Percentiles rank a stretch among this genome's conserved stretches.
Evolutionary conservation across 176 grass and related monocot genomes (phyloP).

Genomic region (Oryza punctata): DNA sequence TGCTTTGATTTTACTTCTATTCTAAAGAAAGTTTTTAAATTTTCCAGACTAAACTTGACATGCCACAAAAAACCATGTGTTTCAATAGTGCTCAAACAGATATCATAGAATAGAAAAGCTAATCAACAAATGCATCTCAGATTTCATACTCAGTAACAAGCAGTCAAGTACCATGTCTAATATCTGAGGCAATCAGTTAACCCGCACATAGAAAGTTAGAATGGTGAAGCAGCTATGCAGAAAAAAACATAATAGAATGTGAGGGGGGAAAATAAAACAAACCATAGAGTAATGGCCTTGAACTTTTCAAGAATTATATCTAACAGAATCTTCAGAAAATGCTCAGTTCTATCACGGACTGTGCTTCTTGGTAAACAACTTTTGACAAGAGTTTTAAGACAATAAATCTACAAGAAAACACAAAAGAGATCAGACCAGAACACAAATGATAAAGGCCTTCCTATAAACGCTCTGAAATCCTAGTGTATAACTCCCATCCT

Average conservation of each 20-base stretch:
- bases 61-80: neutral
- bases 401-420: constrained; percentile 75
- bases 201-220: constrained; percentile 15
- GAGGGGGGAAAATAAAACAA: constrained; percentile 21
- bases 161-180: constrained; percentile 1
- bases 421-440: constrained; percentile 27
- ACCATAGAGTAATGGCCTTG: constrained; percentile 62
- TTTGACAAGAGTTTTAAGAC: constrained; percentile 81
- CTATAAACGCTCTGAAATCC: neutral
- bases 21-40: neutral
- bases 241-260: constrained; percentile 17
- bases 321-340: constrained; percentile 66
- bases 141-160: constrained; percentile 26
- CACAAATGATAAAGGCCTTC: constrained; percentile 15
- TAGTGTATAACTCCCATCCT: constrained; percentile 5
- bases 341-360: constrained; percentile 41
- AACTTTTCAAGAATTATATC: constrained; percentile 71
- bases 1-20: neutral
- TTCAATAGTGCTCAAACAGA: constrained; percentile 18
- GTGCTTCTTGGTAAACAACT: constrained; percentile 67
- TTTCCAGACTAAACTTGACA: neutral
- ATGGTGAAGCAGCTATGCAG: constrained; percentile 16
- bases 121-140: constrained; percentile 13
- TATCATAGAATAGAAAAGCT: constrained; percentile 30
- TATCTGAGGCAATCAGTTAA: constrained; percentile 13